Conservation (phyloP, 345 rosid species). For the Eucalyptus cloeziana region DNA sequence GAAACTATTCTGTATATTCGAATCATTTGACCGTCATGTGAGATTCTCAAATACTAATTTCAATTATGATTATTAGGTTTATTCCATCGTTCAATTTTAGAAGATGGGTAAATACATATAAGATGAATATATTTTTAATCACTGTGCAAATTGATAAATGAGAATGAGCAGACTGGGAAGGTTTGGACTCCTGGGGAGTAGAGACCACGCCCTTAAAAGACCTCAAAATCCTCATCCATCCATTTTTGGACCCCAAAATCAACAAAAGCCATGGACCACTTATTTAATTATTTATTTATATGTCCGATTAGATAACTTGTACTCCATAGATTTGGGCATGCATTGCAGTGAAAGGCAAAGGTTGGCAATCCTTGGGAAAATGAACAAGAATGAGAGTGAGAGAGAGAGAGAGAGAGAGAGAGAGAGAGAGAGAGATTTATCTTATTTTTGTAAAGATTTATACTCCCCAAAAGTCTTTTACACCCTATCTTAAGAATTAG, state of each 20-base stretch:
- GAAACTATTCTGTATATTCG: neutral
- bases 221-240: neutral
- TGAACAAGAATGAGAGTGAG: neutral
- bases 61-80: neutral
- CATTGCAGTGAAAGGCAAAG: neutral
- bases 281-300: neutral
- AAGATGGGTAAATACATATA: neutral
- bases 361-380: neutral
- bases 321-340: neutral
- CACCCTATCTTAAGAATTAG: neutral
- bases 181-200: conserved; percentile 1
- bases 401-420: neutral
- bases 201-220: conserved; percentile 30
- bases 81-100: neutral
- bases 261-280: conserved; percentile 27
- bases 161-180: neutral
- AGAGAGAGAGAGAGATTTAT: neutral
- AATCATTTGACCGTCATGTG: neutral
- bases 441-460: neutral
- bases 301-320: neutral
- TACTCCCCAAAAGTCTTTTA: neutral
- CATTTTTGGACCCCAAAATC: neutral
- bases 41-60: neutral
- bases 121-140: neutral
- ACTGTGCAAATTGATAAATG: neutral